Conservation (phyloP, 768 basidiomycete genomes). For the Neoboletus subvelutipes region DNA sequence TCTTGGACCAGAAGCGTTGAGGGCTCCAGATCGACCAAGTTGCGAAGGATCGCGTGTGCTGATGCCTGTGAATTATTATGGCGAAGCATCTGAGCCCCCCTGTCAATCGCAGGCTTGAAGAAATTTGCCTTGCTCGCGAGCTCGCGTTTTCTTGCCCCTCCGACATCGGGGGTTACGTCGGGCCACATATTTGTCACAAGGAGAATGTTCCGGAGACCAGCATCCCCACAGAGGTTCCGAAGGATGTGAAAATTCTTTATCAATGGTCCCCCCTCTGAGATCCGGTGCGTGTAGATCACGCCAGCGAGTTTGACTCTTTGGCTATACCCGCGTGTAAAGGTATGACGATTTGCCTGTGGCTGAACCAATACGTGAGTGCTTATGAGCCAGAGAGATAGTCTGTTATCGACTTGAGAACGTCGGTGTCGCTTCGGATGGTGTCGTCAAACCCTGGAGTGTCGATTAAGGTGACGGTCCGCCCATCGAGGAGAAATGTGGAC, state of each 20-base stretch:
- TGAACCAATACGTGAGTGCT: conserved; percentile 3
- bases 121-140: conserved; percentile 42
- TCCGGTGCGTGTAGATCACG: conserved; percentile 53
- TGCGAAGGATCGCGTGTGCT: conserved; percentile 43
- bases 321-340: conserved; percentile 24
- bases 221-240: conserved; percentile 50
- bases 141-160: conserved; percentile 44
- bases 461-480: conserved; percentile 43
- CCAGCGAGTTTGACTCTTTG: conserved; percentile 33
- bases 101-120: conserved; percentile 50
- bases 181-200: conserved; percentile 58
- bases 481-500: conserved; percentile 43
- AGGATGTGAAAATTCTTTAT: conserved; percentile 51
- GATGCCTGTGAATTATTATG: conserved; percentile 43
- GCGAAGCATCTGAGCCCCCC: conserved; percentile 44
- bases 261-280: conserved; percentile 49
- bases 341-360: background rate
- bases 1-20: conserved; percentile 49
- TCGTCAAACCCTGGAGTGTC: conserved; percentile 67
- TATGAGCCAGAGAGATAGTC: conserved; percentile 29
- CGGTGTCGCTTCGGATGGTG: conserved; percentile 45
- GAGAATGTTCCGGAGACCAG: conserved; percentile 45
- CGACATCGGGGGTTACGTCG: conserved; percentile 35
- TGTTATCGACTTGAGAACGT: conserved; percentile 47
- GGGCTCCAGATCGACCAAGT: conserved; percentile 41